Percentiles rank a stretch among this genome's conserved stretches.
phyloP scores from a whole-genome alignment of 345 rosid genomes.

The Conringia planisiliqua region DNA sequence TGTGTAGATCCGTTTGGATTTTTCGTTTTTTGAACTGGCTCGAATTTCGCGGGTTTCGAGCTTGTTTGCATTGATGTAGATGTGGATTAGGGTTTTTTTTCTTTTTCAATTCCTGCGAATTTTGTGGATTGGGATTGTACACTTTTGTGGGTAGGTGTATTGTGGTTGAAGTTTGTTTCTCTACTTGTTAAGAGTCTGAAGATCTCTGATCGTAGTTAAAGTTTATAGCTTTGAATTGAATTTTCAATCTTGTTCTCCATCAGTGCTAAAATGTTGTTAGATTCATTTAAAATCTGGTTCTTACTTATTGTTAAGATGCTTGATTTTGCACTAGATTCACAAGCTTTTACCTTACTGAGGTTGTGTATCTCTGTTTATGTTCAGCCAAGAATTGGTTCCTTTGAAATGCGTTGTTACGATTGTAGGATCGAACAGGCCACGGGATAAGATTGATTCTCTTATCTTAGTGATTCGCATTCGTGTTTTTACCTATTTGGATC shows the following conservation, averaged over 20 bases:
- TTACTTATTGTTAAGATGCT: neutral
- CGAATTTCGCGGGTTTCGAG: constrained; percentile 4
- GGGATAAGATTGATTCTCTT: neutral
- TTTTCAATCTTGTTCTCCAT: neutral
- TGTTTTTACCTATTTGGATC: neutral
- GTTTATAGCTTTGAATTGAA: neutral
- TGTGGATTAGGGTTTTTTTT: constrained; percentile 2
- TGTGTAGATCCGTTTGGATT: constrained; percentile 21
- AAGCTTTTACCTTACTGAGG: neutral
- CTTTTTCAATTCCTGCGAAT: neutral
- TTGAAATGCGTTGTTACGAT: neutral
- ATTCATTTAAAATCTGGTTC: neutral
- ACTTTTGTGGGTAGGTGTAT: constrained; percentile 14
- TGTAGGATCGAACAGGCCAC: constrained; percentile 9
- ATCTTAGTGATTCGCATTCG: constrained; percentile 11
- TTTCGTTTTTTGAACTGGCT: constrained; percentile 3
- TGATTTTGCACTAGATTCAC: constrained; percentile 9
- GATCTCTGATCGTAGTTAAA: neutral
- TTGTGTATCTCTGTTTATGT: constrained; percentile 3
- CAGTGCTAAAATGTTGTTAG: neutral
- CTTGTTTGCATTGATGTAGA: neutral
- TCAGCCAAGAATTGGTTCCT: neutral
- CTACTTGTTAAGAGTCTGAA: neutral
- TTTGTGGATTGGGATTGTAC: too few relatives aligned
- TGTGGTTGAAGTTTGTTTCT: constrained; percentile 16